These are phyloP conservation scores for Excoecaria agallocha DNA, from an alignment of 345 rosid genomes.

Conservation along the genomic window DNA sequence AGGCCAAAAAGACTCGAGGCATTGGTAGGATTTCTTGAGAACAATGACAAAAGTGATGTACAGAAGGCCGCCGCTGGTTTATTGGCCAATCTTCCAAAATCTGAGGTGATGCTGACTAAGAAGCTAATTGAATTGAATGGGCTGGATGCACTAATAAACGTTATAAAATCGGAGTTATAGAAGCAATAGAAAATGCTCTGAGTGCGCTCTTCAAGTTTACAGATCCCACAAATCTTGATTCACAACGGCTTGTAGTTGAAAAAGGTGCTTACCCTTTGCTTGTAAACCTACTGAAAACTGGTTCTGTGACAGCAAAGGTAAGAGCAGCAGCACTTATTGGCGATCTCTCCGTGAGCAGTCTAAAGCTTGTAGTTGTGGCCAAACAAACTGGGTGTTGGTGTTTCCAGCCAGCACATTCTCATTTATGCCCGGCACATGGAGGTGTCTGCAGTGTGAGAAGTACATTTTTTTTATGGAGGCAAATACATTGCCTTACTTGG, in stretches of 20 bases:
- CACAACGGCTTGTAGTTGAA: constrained; percentile 50
- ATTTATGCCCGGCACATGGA: constrained; percentile 48
- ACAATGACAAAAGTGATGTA: constrained; percentile 43
- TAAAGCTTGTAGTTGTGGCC: constrained; percentile 33
- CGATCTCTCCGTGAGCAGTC: constrained; percentile 53
- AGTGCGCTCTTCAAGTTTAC: constrained; percentile 64
- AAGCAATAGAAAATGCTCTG: constrained; percentile 64
- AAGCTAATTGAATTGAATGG: constrained; percentile 57
- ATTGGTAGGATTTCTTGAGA: constrained; percentile 60
- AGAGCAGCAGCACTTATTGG: constrained; percentile 64
- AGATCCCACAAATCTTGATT: constrained; percentile 44
- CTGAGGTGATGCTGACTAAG: constrained; percentile 40
- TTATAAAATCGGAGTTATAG: constrained; percentile 47
- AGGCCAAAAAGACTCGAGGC: constrained; percentile 59
- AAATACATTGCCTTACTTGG: constrained; percentile 45
- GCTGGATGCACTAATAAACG: constrained; percentile 38
- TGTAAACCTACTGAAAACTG: constrained; percentile 42
- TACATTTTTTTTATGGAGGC: constrained; percentile 53
- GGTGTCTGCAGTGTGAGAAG: constrained; percentile 47
- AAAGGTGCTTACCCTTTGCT: constrained; percentile 52
- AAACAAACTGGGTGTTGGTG: constrained; percentile 40
- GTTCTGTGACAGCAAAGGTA: constrained; percentile 52
- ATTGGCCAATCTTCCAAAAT: constrained; percentile 66
- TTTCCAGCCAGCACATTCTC: constrained; percentile 33
- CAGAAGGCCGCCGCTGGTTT: constrained; percentile 70